Evolutionary conservation across 2,329 filamentous ascomycete species (phyloP).

Genomic region (Diaporthe citrichinensis): DNA sequence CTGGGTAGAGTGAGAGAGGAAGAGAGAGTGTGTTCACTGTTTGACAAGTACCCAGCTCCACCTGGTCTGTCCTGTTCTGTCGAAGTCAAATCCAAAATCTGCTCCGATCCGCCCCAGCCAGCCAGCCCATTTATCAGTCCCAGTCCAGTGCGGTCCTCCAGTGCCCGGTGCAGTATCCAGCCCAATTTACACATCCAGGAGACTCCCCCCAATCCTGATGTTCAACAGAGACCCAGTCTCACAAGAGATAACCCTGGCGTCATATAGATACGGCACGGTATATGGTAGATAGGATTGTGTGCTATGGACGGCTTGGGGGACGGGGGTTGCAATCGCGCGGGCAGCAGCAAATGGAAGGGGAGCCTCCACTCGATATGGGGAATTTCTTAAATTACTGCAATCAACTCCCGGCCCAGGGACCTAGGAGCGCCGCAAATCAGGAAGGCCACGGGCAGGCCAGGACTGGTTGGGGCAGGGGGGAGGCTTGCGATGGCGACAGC

Average conservation of each 20-base stretch:
- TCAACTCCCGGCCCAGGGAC: slow-evolving; percentile 29
- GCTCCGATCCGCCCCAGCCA: neutral
- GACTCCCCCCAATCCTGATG: neutral
- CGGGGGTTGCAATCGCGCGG: slow-evolving; percentile 13
- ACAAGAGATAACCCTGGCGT: neutral
- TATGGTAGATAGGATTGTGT: slow-evolving; percentile 2
- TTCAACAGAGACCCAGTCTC: neutral
- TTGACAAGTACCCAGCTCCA: neutral
- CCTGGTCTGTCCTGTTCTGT: neutral
- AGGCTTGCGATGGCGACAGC: slow-evolving; percentile 21
- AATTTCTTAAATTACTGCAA: slow-evolving; percentile 27
- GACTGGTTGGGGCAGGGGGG: slow-evolving; percentile 14
- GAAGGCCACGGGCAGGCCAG: neutral
- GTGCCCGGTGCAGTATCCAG: neutral
- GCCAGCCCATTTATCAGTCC: neutral
- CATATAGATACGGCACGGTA: neutral
- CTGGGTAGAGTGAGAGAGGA: slow-evolving; percentile 7
- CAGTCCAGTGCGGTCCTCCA: neutral
- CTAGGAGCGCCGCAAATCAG: slow-evolving; percentile 23
- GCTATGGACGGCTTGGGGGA: neutral
- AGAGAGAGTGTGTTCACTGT: neutral
- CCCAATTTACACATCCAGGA: neutral
- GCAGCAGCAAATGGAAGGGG: slow-evolving; percentile 29
- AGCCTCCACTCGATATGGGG: slow-evolving; percentile 31
- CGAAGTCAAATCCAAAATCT: slow-evolving; percentile 4